Percentiles rank a stretch among this genome's conserved stretches.
Evolutionary conservation across 805 yeast genomes (phyloP).

Genomic region (Candida nitratophila): DNA sequence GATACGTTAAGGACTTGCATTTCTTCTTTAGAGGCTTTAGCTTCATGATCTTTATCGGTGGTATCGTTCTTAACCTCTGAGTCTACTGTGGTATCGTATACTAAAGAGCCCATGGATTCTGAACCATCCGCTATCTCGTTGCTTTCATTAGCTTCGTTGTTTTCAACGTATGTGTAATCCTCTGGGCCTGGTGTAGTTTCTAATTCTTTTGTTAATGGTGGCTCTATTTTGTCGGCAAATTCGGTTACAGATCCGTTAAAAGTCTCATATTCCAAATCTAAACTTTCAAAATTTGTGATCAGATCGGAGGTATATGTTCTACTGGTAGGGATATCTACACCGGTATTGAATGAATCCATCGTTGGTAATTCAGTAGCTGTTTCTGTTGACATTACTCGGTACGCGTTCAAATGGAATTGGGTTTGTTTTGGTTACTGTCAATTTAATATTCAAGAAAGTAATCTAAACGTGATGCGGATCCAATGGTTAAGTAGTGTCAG

Average conservation of each 20-base stretch:
- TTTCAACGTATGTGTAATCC: neutral
- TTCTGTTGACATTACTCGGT: neutral
- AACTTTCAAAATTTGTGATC: conserved; percentile 15
- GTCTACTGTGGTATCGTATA: conserved; percentile 16
- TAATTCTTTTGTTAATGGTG: neutral
- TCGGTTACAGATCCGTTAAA: conserved; percentile 25
- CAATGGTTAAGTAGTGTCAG: too few relatives aligned
- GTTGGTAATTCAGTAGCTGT: neutral
- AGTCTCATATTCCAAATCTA: conserved; percentile 25
- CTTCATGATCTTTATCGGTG: neutral
- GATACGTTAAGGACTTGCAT: conserved; percentile 10
- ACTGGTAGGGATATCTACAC: conserved; percentile 6
- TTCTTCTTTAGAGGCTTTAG: neutral
- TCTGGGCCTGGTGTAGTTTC: neutral
- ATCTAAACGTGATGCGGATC: too few relatives aligned
- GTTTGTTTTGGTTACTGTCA: too few relatives aligned
- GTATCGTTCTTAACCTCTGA: conserved; percentile 8
- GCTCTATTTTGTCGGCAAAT: conserved; percentile 14
- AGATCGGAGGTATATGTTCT: conserved; percentile 16
- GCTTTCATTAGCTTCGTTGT: neutral
- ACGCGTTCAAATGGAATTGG: too few relatives aligned
- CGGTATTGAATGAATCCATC: neutral
- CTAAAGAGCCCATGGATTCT: conserved; percentile 13
- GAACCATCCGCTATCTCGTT: neutral
- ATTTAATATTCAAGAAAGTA: too few relatives aligned